Conservation (phyloP, 768 basidiomycete genomes). For the Leucosporidium scottii region DNA sequence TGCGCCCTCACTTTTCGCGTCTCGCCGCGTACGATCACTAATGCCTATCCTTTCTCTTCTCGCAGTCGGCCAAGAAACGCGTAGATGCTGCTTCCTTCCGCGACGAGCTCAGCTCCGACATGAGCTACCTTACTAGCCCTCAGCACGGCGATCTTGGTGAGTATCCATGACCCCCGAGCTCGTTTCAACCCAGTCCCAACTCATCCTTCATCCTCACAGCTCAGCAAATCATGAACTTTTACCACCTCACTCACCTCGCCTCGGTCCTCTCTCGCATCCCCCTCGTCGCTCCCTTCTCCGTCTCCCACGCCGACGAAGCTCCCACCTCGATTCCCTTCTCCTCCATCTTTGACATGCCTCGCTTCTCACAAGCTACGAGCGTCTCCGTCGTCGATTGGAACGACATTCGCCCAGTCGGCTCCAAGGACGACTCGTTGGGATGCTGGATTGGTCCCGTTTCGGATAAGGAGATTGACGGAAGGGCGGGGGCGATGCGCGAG, state of each 20-base stretch:
- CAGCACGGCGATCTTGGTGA: slow-evolving; percentile 26
- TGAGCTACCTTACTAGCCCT: slow-evolving; percentile 21
- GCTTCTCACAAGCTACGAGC: slow-evolving; percentile 14
- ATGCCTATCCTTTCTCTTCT: no score
- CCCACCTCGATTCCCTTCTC: slow-evolving; percentile 10
- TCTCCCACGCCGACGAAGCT: slow-evolving; percentile 6
- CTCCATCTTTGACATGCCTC: slow-evolving; percentile 24
- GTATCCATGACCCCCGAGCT: no score
- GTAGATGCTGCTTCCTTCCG: background rate
- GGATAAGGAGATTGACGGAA: slow-evolving; percentile 1
- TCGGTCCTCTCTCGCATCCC: slow-evolving; percentile 21
- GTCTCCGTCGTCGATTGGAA: slow-evolving; percentile 27
- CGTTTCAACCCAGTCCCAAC: no score
- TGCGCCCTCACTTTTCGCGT: no score
- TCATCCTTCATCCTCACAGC: background rate
- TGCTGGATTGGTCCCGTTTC: slow-evolving; percentile 21
- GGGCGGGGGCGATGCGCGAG: slow-evolving; percentile 14
- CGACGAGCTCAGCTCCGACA: slow-evolving; percentile 9
- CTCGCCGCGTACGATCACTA: no score
- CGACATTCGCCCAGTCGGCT: slow-evolving; percentile 24
- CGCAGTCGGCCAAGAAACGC: no score
- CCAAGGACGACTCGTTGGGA: slow-evolving; percentile 20
- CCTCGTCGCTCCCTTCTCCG: slow-evolving; percentile 20
- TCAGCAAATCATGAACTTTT: slow-evolving; percentile 29
- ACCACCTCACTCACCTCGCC: slow-evolving; percentile 29